These are phyloP conservation scores for Epichloe uncinata DNA, from an alignment of 2,329 filamentous ascomycete species.

Conservation along the genomic window DNA sequence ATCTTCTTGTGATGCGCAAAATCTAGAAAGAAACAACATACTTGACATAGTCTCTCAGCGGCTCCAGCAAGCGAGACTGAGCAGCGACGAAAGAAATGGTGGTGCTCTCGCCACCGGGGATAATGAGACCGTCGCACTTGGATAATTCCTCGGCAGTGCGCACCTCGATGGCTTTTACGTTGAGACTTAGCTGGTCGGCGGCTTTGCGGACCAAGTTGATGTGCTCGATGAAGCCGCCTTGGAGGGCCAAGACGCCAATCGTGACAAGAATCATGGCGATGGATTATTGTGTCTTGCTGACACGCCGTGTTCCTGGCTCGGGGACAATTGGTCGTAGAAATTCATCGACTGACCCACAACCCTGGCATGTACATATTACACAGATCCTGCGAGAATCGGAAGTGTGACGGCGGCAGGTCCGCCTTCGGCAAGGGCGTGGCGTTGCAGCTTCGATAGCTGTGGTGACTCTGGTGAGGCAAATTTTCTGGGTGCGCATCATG, in stretches of 20 bases:
- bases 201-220: slow-evolving; percentile 61
- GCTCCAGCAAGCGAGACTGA: slow-evolving; percentile 68
- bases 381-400: no score
- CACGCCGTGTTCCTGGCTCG: no score
- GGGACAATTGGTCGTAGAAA: no score
- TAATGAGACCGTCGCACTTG: slow-evolving; percentile 67
- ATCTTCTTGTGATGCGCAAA: no score
- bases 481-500: no score
- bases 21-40: slow-evolving; percentile 26
- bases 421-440: no score
- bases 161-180: slow-evolving; percentile 61
- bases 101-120: slow-evolving; percentile 92
- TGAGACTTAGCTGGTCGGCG: slow-evolving; percentile 31
- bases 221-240: slow-evolving; percentile 90
- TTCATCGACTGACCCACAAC: no score
- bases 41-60: slow-evolving; percentile 83
- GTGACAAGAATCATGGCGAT: slow-evolving; percentile 25
- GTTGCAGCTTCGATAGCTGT: no score
- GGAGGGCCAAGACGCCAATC: slow-evolving; percentile 58
- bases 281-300: no score
- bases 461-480: no score
- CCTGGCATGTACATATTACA: no score
- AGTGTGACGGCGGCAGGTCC: no score
- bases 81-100: slow-evolving; percentile 81
- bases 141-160: slow-evolving; percentile 60